Evolutionary conservation across 2,329 filamentous ascomycete species (phyloP), one percentile per base, ranked within the genome.

Genomic region (Truncatella angustata): DNA sequence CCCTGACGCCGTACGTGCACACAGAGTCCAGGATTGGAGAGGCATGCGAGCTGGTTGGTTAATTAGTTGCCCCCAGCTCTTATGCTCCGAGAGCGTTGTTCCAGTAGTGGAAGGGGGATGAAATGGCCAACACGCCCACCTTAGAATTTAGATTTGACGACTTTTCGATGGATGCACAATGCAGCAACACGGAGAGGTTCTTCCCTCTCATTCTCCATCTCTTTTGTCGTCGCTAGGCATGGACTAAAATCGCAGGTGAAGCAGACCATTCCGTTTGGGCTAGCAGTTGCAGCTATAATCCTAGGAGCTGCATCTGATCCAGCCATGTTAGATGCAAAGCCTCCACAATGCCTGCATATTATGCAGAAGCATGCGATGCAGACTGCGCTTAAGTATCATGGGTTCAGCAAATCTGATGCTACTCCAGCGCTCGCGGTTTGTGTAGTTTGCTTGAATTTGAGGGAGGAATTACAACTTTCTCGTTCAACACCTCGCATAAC

Each of bases 241-340:
- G 28, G 26, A 57, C 46, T 14, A 47, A 51, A 39, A 20, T 39
- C 36, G 30, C 26, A 49, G 42, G n/a, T 36, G 16, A 40, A 49
- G 35, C 39, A n/a, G 30, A 58, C 49, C 51, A 59, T 60, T 55
- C 57, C 50, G 56, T 65, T 64, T 64, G 62, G 62, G 61, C 61
- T 63, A 56, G 61, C 57, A 54, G 57, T 58, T 63, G 61, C 55
- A 61, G 58, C 53, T 53, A 52, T 45, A 48, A 55, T 56, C 51
- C 54, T 51, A 20, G 54, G 12, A 47, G 49, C 20, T 53, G 26
- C 49, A 37, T 50, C 24, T 50, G 16, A 36, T 26, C 47, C 23
- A 43, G 36, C 35, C 30, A 35, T 50, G 47, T 23, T 39, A 34
- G 37, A 49, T 28, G 32, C 45, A 20, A 49, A 35, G 32, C 45